Conservation (phyloP, 202 grass and related monocot genomes). For the Zizania palustris region DNA sequence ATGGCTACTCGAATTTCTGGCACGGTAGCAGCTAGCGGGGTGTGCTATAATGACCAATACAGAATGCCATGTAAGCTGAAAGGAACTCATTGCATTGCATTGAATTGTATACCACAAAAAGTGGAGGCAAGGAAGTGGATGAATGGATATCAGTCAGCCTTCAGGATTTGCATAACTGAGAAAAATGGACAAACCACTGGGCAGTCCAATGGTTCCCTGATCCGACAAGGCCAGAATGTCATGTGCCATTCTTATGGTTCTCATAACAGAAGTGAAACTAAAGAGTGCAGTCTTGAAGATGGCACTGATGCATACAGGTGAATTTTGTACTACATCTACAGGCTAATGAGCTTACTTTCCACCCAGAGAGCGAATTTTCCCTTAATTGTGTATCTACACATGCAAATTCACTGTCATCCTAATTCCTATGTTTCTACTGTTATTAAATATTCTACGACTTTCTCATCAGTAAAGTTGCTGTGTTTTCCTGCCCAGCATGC, state of each 20-base stretch:
- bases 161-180: conserved; percentile 41
- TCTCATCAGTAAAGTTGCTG: not conserved
- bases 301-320: conserved; percentile 56
- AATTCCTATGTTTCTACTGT: not conserved
- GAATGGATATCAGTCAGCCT: conserved; percentile 36
- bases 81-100: conserved; percentile 23
- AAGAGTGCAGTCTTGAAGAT: conserved; percentile 50
- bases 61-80: conserved; percentile 37
- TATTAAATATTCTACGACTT: not conserved
- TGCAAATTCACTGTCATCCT: not conserved
- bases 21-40: conserved; percentile 39
- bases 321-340: conserved; percentile 3
- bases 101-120: conserved; percentile 43
- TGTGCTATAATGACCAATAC: conserved; percentile 41
- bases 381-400: not conserved
- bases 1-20: conserved; percentile 61
- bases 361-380: not conserved
- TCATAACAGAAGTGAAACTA: conserved; percentile 52
- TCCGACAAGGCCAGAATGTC: conserved; percentile 34
- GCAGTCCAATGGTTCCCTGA: conserved; percentile 36
- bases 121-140: conserved; percentile 48
- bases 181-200: conserved; percentile 36
- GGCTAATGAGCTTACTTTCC: not conserved
- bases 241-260: conserved; percentile 54
- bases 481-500: not conserved